Evolutionary conservation across 495 filamentous ascomycete species (phyloP).

Genomic region (Neurospora sp.): DNA sequence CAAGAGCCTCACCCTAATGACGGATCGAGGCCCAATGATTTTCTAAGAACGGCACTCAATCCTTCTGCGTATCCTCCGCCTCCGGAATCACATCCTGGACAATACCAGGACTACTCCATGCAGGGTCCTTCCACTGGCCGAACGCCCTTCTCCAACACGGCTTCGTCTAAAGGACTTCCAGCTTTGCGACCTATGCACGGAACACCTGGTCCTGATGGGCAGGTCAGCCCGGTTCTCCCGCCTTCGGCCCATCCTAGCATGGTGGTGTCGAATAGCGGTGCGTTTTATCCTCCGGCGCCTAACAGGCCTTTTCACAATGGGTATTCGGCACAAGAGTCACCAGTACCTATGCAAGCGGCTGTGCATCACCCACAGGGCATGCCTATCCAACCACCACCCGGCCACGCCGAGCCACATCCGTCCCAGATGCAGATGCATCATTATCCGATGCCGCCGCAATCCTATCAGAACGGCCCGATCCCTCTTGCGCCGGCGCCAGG

Average conservation of each 20-base stretch:
- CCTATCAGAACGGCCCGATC: constrained; percentile 4
- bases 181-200: constrained; percentile 31
- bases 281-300: constrained; percentile 26
- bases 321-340: constrained; percentile 24
- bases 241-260: constrained; percentile 13
- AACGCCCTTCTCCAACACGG: constrained; percentile 17
- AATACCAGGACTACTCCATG: background rate
- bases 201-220: constrained; percentile 16
- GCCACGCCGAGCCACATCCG: background rate
- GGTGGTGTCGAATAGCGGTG: constrained; percentile 29
- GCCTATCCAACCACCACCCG: constrained; percentile 3
- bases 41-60: constrained; percentile 35
- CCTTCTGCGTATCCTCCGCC: constrained; percentile 10
- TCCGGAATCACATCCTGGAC: background rate
- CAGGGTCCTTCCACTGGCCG: constrained; percentile 2
- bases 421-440: constrained; percentile 4
- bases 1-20: background rate
- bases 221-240: constrained; percentile 14
- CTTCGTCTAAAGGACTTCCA: constrained; percentile 21
- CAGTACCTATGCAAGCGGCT: constrained; percentile 3
- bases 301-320: constrained; percentile 32
- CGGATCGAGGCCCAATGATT: constrained; percentile 20
- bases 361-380: constrained; percentile 6
- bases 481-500: background rate
- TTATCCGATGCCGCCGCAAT: constrained; percentile 15